Percentiles rank a stretch among this genome's conserved stretches.
phyloP scores from a whole-genome alignment of 148 eudicot species.

The Persicaria tinctoria region DNA sequence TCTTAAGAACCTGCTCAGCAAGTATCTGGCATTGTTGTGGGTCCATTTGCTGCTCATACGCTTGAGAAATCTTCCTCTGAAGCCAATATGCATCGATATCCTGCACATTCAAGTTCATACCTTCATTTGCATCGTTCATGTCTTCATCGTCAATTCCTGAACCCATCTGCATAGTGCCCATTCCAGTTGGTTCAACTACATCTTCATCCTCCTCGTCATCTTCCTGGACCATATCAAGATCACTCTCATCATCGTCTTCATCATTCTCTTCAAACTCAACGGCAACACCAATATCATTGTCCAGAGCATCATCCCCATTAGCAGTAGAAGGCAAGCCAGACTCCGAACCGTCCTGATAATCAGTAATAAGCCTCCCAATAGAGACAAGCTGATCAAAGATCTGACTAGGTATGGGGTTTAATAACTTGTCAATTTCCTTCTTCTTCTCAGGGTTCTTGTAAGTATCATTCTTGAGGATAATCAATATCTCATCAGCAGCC shows the following conservation, averaged over 20 bases:
- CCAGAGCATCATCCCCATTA: conserved; percentile 53
- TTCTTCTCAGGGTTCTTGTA: conserved; percentile 59
- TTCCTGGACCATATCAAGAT: conserved; percentile 51
- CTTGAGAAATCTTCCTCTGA: conserved; percentile 68
- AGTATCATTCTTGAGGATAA: conserved; percentile 55
- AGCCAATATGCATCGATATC: conserved; percentile 85
- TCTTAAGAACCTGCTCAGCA: conserved; percentile 63
- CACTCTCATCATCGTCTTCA: conserved; percentile 70
- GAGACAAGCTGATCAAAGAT: conserved; percentile 53
- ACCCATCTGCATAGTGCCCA: conserved; percentile 78
- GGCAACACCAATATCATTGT: conserved; percentile 71
- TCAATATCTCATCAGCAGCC: conserved; percentile 78
- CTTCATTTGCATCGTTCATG: conserved; percentile 48
- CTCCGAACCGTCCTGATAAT: conserved; percentile 52
- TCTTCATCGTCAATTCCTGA: conserved; percentile 68
- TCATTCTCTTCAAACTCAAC: conserved; percentile 88
- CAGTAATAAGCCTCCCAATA: conserved; percentile 56
- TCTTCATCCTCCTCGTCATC: conserved; percentile 81
- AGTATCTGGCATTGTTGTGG: conserved; percentile 64
- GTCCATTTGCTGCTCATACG: conserved; percentile 64
- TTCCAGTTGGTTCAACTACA: conserved; percentile 31
- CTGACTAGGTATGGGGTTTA: conserved; percentile 36
- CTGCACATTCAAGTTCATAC: conserved; percentile 64
- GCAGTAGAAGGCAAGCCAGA: conserved; percentile 26
- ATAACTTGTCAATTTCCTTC: conserved; percentile 65